Percentiles rank a stretch among this genome's conserved stretches.
Evolutionary conservation across 1,284 basidiomycete species (phyloP).

Genomic region (Trametes hirsuta): DNA sequence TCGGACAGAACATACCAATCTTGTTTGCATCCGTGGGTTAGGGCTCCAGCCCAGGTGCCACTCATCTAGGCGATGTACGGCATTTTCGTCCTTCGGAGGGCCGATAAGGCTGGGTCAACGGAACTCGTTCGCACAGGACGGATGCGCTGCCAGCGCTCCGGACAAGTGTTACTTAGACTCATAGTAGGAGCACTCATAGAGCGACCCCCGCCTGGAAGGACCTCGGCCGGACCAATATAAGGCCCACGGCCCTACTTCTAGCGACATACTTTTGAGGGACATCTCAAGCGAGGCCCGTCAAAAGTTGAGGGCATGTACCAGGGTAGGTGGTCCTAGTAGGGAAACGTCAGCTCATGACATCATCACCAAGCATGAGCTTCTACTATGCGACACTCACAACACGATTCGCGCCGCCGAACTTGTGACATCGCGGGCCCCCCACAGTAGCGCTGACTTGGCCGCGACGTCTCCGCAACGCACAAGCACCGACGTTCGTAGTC

Average conservation of each 20-base stretch:
- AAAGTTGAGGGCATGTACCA: constrained; percentile 10
- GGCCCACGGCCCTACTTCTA: neutral
- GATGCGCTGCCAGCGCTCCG: constrained; percentile 1
- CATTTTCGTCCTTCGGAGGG: constrained; percentile 16
- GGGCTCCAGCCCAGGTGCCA: constrained; percentile 12
- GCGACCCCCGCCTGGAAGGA: neutral
- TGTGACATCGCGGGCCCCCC: constrained; percentile 10
- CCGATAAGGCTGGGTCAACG: constrained; percentile 10
- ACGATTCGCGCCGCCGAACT: constrained; percentile 13
- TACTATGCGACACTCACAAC: constrained; percentile 15
- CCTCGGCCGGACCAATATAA: constrained; percentile 4
- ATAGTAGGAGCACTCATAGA: neutral
- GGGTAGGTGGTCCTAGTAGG: constrained; percentile 7
- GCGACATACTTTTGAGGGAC: neutral
- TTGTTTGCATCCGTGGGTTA: constrained; percentile 16
- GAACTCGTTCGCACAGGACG: neutral
- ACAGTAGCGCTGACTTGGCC: neutral
- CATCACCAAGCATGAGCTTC: neutral
- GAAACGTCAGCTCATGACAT: neutral
- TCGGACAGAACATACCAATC: constrained; percentile 23
- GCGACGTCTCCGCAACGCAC: constrained; percentile 1
- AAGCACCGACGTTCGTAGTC: constrained; percentile 9
- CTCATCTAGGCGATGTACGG: constrained; percentile 14
- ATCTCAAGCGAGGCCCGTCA: constrained; percentile 10
- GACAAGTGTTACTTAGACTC: neutral